Percentiles rank a stretch among this genome's conserved stretches.
phyloP scores from a whole-genome alignment of 2,329 filamentous ascomycete species.

The Plectosphaerella cucumerina region DNA sequence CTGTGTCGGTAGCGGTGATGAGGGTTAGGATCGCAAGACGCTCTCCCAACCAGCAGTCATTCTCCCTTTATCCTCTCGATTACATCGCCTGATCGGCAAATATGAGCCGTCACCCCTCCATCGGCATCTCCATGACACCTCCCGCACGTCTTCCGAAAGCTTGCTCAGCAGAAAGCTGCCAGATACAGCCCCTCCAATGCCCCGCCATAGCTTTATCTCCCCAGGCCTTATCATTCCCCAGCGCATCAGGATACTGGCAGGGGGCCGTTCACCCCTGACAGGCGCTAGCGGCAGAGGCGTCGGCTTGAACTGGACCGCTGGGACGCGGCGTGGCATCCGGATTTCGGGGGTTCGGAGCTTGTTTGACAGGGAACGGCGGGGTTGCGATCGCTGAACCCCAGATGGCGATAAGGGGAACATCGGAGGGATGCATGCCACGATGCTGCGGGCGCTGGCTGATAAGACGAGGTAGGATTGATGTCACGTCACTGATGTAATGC shows the following conservation, averaged over 20 bases:
- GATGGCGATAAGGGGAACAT: neutral
- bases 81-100: neutral
- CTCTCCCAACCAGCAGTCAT: too few species aligned
- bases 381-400: neutral
- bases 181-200: neutral
- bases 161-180: neutral
- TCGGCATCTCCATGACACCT: too few species aligned
- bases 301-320: neutral
- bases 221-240: neutral
- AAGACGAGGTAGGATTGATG: neutral
- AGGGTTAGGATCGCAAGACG: neutral
- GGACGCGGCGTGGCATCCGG: neutral
- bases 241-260: too few species aligned
- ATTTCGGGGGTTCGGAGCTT: neutral
- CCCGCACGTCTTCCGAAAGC: neutral
- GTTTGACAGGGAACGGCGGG: neutral
- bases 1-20: neutral
- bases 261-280: too few species aligned
- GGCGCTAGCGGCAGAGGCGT: neutral
- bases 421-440: neutral
- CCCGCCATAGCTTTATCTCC: constrained; percentile 1
- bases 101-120: neutral
- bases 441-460: constrained; percentile 3
- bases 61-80: too few species aligned
- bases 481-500: neutral